Percentiles rank a stretch among this genome's conserved stretches.
phyloP scores from a whole-genome alignment of 495 filamentous ascomycete species.

The Cercophora samala region DNA sequence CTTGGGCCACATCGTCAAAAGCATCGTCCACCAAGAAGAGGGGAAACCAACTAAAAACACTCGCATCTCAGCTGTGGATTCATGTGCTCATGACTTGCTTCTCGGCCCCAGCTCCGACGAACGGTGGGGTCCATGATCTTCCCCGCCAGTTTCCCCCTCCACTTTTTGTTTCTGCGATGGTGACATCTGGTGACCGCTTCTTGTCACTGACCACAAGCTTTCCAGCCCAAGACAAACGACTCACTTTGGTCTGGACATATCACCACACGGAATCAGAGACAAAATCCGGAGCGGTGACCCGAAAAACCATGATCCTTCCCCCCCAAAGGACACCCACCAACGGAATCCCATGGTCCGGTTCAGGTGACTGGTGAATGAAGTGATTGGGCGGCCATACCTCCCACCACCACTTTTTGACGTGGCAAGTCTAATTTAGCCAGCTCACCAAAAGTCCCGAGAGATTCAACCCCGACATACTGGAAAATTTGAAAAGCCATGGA shows the following conservation, averaged over 20 bases:
- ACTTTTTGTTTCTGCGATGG: not conserved
- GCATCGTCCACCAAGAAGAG: not conserved
- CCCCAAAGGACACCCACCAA: not conserved
- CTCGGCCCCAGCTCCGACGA: not conserved
- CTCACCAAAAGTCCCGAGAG: constrained; percentile 11
- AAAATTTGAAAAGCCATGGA: not conserved
- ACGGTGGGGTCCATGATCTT: not conserved
- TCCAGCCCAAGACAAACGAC: not conserved
- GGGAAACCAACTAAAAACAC: not conserved
- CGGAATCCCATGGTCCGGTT: constrained; percentile 18
- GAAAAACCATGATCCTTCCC: not conserved
- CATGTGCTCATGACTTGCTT: not conserved
- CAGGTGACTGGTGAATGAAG: not conserved
- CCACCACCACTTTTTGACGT: constrained; percentile 15
- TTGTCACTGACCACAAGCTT: not conserved
- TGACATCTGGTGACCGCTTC: not conserved
- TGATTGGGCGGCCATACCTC: constrained; percentile 10
- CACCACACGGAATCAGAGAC: constrained; percentile 3
- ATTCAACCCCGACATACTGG: constrained; percentile 1
- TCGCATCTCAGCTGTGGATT: not conserved
- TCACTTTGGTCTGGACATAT: not conserved
- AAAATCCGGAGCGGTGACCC: not conserved
- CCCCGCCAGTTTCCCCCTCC: not conserved
- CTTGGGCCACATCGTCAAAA: not conserved
- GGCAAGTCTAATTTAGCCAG: constrained; percentile 24